Evolutionary conservation across 352 stramenopile genomes (phyloP).

Genomic region (Peronospora destructor): DNA sequence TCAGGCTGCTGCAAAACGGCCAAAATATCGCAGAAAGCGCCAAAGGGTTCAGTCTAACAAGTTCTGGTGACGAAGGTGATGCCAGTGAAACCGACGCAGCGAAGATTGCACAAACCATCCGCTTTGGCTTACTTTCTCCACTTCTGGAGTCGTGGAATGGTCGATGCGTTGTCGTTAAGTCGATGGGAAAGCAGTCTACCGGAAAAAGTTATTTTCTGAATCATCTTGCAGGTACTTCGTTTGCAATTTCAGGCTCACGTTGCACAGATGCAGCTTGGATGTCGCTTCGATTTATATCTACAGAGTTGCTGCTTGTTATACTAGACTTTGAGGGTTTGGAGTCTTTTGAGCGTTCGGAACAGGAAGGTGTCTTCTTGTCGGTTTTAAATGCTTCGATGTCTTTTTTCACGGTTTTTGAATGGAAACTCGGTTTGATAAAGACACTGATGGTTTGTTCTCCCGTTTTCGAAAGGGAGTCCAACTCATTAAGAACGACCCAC

Average conservation of each 20-base stretch:
- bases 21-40: slow-evolving; percentile 6
- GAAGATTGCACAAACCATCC: slow-evolving; percentile 41
- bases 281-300: slow-evolving; percentile 24
- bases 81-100: slow-evolving; percentile 18
- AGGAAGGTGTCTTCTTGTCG: slow-evolving; percentile 70
- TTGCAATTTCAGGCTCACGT: slow-evolving; percentile 39
- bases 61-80: slow-evolving; percentile 1
- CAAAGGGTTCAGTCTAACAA: neutral
- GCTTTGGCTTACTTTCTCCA: slow-evolving; percentile 30
- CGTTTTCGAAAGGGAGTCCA: slow-evolving; percentile 58
- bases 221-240: slow-evolving; percentile 56
- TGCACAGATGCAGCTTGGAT: slow-evolving; percentile 39
- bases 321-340: slow-evolving; percentile 71
- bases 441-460: slow-evolving; percentile 54
- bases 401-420: slow-evolving; percentile 68
- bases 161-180: slow-evolving; percentile 24
- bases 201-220: slow-evolving; percentile 75
- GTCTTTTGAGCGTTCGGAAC: slow-evolving; percentile 63
- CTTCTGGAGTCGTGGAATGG: slow-evolving; percentile 29
- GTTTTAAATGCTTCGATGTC: slow-evolving; percentile 65
- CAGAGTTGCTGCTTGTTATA: slow-evolving; percentile 46
- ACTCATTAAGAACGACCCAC: slow-evolving; percentile 47
- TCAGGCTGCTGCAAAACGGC: slow-evolving; percentile 42
- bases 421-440: slow-evolving; percentile 69
- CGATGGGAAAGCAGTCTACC: slow-evolving; percentile 56